Conservation (phyloP, 352 stramenopile genomes). For the Pythium apleroticum region DNA sequence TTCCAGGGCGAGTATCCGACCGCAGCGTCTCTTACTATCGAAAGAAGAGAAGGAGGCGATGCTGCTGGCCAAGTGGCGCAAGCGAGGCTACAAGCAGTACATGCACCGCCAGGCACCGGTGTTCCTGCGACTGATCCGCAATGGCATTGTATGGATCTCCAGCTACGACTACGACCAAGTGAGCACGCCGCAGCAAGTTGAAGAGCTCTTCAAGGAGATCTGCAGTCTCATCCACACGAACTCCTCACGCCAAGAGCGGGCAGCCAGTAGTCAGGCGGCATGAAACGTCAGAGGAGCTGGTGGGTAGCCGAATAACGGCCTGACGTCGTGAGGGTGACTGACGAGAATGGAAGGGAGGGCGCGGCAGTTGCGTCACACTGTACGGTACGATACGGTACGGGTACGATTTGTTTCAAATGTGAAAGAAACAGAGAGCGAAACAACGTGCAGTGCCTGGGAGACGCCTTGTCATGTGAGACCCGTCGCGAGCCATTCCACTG, state of each 20-base stretch:
- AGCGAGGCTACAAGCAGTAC: slow-evolving; percentile 72
- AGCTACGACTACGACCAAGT: slow-evolving; percentile 74
- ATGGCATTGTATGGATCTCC: slow-evolving; percentile 72
- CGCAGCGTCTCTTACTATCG: slow-evolving; percentile 37
- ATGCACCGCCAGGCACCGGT: slow-evolving; percentile 68
- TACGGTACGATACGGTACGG: too few species aligned
- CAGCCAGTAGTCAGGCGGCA: background rate
- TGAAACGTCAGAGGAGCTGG: too few species aligned
- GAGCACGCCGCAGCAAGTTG: slow-evolving; percentile 30
- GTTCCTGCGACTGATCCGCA: slow-evolving; percentile 67
- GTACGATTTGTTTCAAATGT: too few species aligned
- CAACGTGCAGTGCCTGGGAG: background rate
- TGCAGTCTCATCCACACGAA: slow-evolving; percentile 26
- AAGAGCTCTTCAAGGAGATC: slow-evolving; percentile 29
- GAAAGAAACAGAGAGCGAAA: too few species aligned
- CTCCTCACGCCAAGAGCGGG: background rate
- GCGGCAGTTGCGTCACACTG: too few species aligned
- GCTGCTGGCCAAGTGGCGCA: slow-evolving; percentile 40
- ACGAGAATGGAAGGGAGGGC: background rate
- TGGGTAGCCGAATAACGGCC: too few species aligned
- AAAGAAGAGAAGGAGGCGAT: slow-evolving; percentile 31
- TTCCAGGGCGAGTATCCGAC: background rate
- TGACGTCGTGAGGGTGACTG: too few species aligned
- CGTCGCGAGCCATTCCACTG: background rate
- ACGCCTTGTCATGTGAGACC: background rate